Evolutionary conservation across 306 rosid genomes (phyloP).

Genomic region (Datisca glomerata): DNA sequence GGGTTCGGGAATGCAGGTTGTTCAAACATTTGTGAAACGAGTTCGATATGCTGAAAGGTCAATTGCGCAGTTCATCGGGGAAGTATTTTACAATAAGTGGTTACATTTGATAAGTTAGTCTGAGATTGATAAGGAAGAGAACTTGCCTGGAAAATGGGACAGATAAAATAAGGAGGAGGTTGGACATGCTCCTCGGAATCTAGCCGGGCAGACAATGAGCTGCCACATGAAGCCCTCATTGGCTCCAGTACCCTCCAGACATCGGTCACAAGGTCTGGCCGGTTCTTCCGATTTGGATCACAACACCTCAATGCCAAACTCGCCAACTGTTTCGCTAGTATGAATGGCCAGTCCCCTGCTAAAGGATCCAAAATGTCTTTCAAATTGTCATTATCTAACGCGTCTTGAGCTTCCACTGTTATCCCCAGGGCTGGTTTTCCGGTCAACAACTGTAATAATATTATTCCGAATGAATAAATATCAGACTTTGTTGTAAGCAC

Average conservation of each 20-base stretch:
- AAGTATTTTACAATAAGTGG: too few relatives aligned
- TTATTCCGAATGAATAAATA: constrained; percentile 85
- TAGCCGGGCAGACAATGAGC: constrained; percentile 20
- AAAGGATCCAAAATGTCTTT: constrained; percentile 59
- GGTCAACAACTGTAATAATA: constrained; percentile 48
- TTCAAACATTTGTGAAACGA: too few relatives aligned
- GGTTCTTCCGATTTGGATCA: constrained; percentile 36
- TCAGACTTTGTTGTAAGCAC: constrained; percentile 79
- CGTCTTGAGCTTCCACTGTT: constrained; percentile 37
- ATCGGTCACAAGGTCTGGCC: constrained; percentile 61
- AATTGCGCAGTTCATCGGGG: too few relatives aligned
- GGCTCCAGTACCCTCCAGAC: constrained; percentile 78
- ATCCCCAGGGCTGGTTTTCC: constrained; percentile 63
- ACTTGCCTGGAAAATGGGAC: constrained; percentile 72
- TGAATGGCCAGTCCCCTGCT: constrained; percentile 90
- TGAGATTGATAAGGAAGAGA: too few relatives aligned
- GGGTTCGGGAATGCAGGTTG: too few relatives aligned
- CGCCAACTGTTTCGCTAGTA: constrained; percentile 49
- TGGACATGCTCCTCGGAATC: constrained; percentile 42
- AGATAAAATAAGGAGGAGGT: constrained; percentile 60
- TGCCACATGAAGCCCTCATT: constrained; percentile 52
- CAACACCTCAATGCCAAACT: constrained; percentile 72
- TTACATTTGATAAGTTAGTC: too few relatives aligned
- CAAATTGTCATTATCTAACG: constrained; percentile 41
- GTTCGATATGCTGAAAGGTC: too few relatives aligned